Evolutionary conservation across 2,329 filamentous ascomycete genomes (phyloP).

Genomic region (Colletotrichum ledebouriae): DNA sequence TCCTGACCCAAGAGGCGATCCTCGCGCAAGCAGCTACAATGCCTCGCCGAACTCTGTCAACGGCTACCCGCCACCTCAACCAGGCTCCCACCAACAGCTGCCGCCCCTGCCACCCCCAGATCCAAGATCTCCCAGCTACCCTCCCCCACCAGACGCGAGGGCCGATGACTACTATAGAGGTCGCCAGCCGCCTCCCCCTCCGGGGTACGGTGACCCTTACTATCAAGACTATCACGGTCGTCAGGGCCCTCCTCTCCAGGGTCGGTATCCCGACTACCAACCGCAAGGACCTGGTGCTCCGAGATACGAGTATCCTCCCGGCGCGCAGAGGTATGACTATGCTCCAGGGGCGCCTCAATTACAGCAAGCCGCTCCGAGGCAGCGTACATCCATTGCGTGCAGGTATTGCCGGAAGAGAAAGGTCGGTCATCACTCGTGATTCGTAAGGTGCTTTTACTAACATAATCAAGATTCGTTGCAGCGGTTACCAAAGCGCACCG

Average conservation of each 20-base stretch:
- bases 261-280: constrained; percentile 52
- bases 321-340: constrained; percentile 48
- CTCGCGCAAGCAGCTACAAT: constrained; percentile 49
- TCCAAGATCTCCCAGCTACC: constrained; percentile 42
- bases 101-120: constrained; percentile 42
- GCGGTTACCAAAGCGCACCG: constrained; percentile 69
- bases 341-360: constrained; percentile 54
- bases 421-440: constrained; percentile 53
- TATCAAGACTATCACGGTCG: constrained; percentile 52
- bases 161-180: constrained; percentile 51
- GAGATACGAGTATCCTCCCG: constrained; percentile 43
- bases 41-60: constrained; percentile 60
- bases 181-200: constrained; percentile 46
- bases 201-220: constrained; percentile 52
- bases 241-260: constrained; percentile 50
- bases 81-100: constrained; percentile 37
- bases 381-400: constrained; percentile 72
- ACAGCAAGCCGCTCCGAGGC: constrained; percentile 67
- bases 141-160: constrained; percentile 38
- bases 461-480: constrained; percentile 67
- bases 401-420: constrained; percentile 73
- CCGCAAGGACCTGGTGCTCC: constrained; percentile 35
- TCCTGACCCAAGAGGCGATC: constrained; percentile 56
- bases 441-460: constrained; percentile 11
- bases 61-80: constrained; percentile 57